Conservation (phyloP, 805 yeast genomes). For the Hanseniaspora valbyensis region DNA sequence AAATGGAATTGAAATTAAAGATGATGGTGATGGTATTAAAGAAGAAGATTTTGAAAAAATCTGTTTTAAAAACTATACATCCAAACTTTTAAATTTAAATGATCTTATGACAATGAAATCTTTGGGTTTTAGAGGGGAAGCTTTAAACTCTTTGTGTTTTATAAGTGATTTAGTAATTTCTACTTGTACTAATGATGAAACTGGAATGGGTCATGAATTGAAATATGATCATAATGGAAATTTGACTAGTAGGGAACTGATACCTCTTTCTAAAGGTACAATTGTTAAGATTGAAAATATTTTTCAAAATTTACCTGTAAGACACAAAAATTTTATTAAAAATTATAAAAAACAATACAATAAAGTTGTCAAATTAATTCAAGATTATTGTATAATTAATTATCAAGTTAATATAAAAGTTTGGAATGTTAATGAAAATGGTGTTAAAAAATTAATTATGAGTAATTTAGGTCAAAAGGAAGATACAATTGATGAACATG, state of each 20-base stretch:
- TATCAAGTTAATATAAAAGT: slow-evolving; percentile 50
- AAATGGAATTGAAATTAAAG: slow-evolving; percentile 55
- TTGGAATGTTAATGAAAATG: slow-evolving; percentile 37
- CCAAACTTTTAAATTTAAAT: slow-evolving; percentile 48
- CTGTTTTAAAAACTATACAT: slow-evolving; percentile 56
- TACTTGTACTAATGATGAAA: slow-evolving; percentile 41
- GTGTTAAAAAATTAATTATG: slow-evolving; percentile 44
- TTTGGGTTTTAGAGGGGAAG: slow-evolving; percentile 74
- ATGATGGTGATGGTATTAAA: slow-evolving; percentile 57
- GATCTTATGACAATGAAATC: slow-evolving; percentile 40
- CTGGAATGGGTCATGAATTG: slow-evolving; percentile 50
- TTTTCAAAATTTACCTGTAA: slow-evolving; percentile 67
- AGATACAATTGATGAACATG: slow-evolving; percentile 30
- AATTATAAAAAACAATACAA: slow-evolving; percentile 61
- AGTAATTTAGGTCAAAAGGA: slow-evolving; percentile 33
- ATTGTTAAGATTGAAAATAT: slow-evolving; percentile 45
- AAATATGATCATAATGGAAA: slow-evolving; percentile 47
- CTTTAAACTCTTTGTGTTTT: slow-evolving; percentile 58
- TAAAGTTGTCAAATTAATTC: slow-evolving; percentile 53
- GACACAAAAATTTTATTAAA: slow-evolving; percentile 61
- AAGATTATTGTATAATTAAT: slow-evolving; percentile 54
- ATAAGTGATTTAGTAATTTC: slow-evolving; percentile 33
- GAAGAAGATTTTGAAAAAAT: slow-evolving; percentile 41
- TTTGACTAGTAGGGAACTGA: slow-evolving; percentile 31
- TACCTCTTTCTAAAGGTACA: slow-evolving; percentile 62